A percentile compares a stretch with the other conserved stretches of the same genome.
Evolutionary conservation across 1,139 yeast genomes (phyloP).

Genomic region (Candida tropicalis): DNA sequence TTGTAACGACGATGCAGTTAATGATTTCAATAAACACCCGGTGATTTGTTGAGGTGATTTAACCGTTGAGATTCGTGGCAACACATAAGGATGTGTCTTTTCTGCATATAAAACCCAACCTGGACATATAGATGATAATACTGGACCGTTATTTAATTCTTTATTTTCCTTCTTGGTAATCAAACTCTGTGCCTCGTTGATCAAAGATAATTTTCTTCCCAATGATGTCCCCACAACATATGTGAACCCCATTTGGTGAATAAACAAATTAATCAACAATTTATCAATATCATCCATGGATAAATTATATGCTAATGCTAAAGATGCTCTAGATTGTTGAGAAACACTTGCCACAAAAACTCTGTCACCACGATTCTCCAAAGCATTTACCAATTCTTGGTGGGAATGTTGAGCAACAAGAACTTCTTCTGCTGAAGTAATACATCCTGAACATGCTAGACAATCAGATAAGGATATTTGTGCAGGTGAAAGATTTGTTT

Average conservation of each 20-base stretch:
- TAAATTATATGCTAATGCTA: constrained; percentile 68
- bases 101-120: constrained; percentile 98
- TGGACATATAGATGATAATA: constrained; percentile 77
- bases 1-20: constrained; percentile 45
- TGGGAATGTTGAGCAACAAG: constrained; percentile 90
- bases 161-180: constrained; percentile 21
- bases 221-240: constrained; percentile 84
- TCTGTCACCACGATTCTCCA: constrained; percentile 36
- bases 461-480: constrained; percentile 91
- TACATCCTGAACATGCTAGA: constrained; percentile 95
- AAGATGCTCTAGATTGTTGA: constrained; percentile 83
- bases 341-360: constrained; percentile 77
- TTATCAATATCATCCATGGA: constrained; percentile 61
- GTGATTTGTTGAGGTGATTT: constrained; percentile 95
- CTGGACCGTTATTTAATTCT: constrained; percentile 37
- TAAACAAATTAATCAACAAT: constrained; percentile 58
- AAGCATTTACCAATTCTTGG: constrained; percentile 66
- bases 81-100: constrained; percentile 86
- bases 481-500: constrained; percentile 66
- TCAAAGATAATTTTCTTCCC: constrained; percentile 72
- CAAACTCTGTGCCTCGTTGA: constrained; percentile 57
- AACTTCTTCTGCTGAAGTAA: constrained; percentile 94
- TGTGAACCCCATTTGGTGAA: constrained; percentile 63
- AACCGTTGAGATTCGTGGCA: constrained; percentile 62
- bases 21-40: constrained; percentile 70